A percentile compares a stretch with the other conserved stretches of the same genome.
phyloP scores from a whole-genome alignment of 805 yeast genomes.

The Grigorovia humatica region DNA sequence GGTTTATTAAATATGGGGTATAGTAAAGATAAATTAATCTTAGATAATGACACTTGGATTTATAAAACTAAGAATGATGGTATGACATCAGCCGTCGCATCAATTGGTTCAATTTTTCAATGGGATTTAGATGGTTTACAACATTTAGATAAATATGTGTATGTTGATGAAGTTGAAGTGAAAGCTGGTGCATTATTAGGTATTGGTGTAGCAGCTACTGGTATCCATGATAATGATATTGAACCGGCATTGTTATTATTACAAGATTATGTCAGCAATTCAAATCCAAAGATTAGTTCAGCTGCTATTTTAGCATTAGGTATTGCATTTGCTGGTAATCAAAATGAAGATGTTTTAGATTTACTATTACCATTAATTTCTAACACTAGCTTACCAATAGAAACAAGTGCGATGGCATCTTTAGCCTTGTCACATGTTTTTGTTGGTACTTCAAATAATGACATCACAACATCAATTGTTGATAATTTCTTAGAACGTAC shows the following conservation, averaged over 20 bases:
- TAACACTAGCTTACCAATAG: slow-evolving; percentile 64
- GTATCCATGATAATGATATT: slow-evolving; percentile 84
- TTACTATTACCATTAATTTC: slow-evolving; percentile 73
- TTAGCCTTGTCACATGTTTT: slow-evolving; percentile 87
- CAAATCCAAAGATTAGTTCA: slow-evolving; percentile 53
- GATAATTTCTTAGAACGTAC: slow-evolving; percentile 85
- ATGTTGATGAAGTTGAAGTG: slow-evolving; percentile 74
- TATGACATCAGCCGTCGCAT: slow-evolving; percentile 84
- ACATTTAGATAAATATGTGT: slow-evolving; percentile 76
- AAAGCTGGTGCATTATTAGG: slow-evolving; percentile 97
- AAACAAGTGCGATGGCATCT: slow-evolving; percentile 77
- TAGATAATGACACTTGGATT: slow-evolving; percentile 77
- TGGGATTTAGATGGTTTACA: slow-evolving; percentile 95
- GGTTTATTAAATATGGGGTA: slow-evolving; percentile 87
- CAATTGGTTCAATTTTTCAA: slow-evolving; percentile 78
- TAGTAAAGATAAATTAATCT: slow-evolving; percentile 71
- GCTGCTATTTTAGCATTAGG: slow-evolving; percentile 89
- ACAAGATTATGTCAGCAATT: slow-evolving; percentile 67
- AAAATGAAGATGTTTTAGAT: slow-evolving; percentile 71
- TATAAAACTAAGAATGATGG: slow-evolving; percentile 88
- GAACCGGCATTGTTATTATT: slow-evolving; percentile 84
- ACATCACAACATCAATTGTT: slow-evolving; percentile 81
- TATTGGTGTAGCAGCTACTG: slow-evolving; percentile 83
- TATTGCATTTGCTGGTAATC: slow-evolving; percentile 89
- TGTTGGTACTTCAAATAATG: slow-evolving; percentile 94